Conservation (phyloP, 352 stramenopile species). For the Globisporangium uncinulatum region DNA sequence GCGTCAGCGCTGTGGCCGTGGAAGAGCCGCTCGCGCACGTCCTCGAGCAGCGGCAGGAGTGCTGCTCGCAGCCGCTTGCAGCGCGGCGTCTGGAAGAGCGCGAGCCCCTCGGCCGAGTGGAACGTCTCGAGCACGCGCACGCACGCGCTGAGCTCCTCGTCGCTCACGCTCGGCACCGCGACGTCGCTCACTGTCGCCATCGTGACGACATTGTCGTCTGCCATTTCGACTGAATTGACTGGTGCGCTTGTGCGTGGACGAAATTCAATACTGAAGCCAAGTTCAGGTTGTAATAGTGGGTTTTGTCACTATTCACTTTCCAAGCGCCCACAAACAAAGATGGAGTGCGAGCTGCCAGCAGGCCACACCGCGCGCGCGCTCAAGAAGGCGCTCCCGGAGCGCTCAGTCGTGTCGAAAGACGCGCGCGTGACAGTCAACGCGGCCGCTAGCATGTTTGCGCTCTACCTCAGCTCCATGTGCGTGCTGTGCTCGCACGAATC, state of each 20-base stretch:
- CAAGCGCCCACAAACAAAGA: constrained; percentile 18
- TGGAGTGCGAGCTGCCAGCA: constrained; percentile 65
- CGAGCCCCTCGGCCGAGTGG: constrained; percentile 35
- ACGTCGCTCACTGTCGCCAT: constrained; percentile 2
- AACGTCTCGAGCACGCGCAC: constrained; percentile 51
- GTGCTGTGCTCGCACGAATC: not conserved
- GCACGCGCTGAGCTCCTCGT: constrained; percentile 51
- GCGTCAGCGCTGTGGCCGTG: constrained; percentile 40
- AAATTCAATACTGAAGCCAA: not conserved
- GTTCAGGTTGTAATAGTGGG: not conserved
- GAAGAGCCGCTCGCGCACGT: constrained; percentile 61
- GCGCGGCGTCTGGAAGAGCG: constrained; percentile 38
- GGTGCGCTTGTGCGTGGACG: not conserved
- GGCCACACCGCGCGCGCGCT: constrained; percentile 63
- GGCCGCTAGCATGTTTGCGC: constrained; percentile 68
- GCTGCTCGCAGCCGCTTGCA: constrained; percentile 66
- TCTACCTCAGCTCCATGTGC: constrained; percentile 70
- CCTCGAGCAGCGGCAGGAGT: constrained; percentile 48
- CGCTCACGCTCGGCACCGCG: constrained; percentile 19
- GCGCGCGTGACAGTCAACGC: constrained; percentile 65
- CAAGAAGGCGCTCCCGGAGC: constrained; percentile 65
- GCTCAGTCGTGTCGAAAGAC: constrained; percentile 62
- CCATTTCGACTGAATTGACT: constrained; percentile 4
- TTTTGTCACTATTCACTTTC: not conserved
- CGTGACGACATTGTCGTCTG: not conserved